phyloP scores from a whole-genome alignment of 345 rosid genomes.

The Eucalyptus decipiens region DNA sequence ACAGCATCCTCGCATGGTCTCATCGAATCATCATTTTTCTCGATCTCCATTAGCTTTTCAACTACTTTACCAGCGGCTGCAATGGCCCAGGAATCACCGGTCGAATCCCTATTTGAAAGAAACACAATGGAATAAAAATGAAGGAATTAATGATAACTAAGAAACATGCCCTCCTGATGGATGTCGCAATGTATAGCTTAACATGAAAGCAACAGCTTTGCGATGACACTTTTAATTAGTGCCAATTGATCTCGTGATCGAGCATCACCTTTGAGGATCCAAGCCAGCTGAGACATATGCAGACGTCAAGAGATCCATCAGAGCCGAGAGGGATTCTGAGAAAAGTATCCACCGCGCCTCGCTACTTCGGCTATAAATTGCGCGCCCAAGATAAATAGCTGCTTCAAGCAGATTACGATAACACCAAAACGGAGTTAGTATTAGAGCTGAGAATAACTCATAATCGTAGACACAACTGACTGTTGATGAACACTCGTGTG shows the following conservation, averaged over 20 bases:
- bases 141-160: neutral
- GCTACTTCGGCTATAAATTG: constrained; percentile 36
- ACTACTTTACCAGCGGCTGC: constrained; percentile 21
- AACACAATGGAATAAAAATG: neutral
- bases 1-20: neutral
- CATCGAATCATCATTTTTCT: neutral
- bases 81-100: constrained; percentile 14
- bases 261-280: constrained; percentile 35
- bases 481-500: neutral
- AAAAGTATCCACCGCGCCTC: constrained; percentile 32
- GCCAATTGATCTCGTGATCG: neutral
- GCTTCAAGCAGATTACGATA: neutral
- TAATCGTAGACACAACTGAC: neutral
- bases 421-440: neutral
- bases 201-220: neutral
- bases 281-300: constrained; percentile 25
- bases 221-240: neutral
- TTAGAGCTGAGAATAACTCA: neutral
- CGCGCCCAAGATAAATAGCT: constrained; percentile 33
- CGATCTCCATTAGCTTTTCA: constrained; percentile 10
- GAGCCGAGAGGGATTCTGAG: constrained; percentile 16
- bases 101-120: constrained; percentile 6
- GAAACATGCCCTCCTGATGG: neutral
- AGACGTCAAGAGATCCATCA: constrained; percentile 17
- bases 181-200: neutral